Base-by-base conservation (phyloP, 768 basidiomycete species). In the Russula vinacea region DNA sequence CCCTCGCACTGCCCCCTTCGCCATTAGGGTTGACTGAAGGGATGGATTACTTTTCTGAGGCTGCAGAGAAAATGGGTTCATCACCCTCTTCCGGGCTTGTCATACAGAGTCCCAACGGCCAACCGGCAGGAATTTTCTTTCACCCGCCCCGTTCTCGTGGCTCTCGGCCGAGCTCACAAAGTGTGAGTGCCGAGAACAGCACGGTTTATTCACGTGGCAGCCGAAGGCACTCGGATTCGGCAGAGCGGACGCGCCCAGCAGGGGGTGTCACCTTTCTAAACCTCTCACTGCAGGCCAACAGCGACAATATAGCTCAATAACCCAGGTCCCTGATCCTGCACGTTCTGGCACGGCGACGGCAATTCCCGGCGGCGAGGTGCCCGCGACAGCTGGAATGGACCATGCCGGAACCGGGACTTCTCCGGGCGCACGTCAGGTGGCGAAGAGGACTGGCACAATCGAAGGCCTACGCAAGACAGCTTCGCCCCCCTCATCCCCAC, bases 61-160 rank as follows among this genome's bases (percentile, higher is more conserved):
- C 87, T 5, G 84, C 85, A n/a, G 78, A 83, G 32, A 86, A 85
- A 66, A 79, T 92, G 7, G 90, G 90, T 3, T 78, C 83, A 3
- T 87, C 90, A 0, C 87, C 90, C 5, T 88, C 90, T 6, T 90
- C 92, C 13, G 95, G 95, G 0, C 81, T 96, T 8, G 83, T 98
- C 56, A 89, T 98, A 42, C 91, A 95, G 69, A 92, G 88, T 71
- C 92, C 94, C 2, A 94, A 96, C 73, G 96, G 96, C 0, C 87
- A 93, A 69, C 91, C 93, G 2, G 83, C 92, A n/a, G 96, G 94
- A 13, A 95, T 99, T 62, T 92, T 94, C 78, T 99, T 98, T 76
- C 90, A 94, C 66, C 96, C 64, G 5, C 64, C 95, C 2, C 80
- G 68, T 10, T n/a, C 62, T 37, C 68, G 68, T 8, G 32, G 44